A percentile compares a stretch with the other conserved stretches of the same genome.
Evolutionary conservation across 306 rosid genomes (phyloP).

Genomic region (Sindora glabra): DNA sequence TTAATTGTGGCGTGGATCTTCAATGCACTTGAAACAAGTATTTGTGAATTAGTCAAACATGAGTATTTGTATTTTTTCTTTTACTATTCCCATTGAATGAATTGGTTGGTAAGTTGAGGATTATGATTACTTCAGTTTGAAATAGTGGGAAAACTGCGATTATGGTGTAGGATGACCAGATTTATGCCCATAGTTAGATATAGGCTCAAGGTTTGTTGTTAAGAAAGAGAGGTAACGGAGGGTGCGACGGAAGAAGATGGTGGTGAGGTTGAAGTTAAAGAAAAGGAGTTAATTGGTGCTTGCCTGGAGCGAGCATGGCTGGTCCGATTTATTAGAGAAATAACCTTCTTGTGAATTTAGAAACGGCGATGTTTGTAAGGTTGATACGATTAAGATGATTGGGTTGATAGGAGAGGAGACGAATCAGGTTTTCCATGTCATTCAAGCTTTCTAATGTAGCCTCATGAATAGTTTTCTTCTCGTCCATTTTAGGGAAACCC

Average conservation of each 20-base stretch:
- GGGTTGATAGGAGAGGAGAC: conserved; percentile 48
- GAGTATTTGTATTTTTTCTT: too few species aligned
- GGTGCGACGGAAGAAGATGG: conserved; percentile 12
- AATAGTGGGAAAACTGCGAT: too few species aligned
- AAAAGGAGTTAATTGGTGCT: conserved; percentile 37
- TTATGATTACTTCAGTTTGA: too few species aligned
- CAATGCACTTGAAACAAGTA: too few species aligned
- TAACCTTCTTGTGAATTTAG: conserved; percentile 61
- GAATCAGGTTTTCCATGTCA: conserved; percentile 67
- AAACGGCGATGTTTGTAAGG: conserved; percentile 56
- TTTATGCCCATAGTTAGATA: conserved; percentile 5
- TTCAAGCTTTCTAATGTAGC: conserved; percentile 70
- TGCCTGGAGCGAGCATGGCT: conserved; percentile 94
- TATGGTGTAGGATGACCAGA: conserved; percentile 1
- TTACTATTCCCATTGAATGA: too few species aligned
- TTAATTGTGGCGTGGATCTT: too few species aligned
- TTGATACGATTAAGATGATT: conserved; percentile 41
- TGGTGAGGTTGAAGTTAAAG: conserved; percentile 10
- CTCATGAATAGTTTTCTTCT: conserved; percentile 67
- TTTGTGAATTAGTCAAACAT: too few species aligned
- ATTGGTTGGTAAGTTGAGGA: too few species aligned
- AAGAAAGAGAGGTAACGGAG: conserved; percentile 11
- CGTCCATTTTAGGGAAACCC: conserved; percentile 56
- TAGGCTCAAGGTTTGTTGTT: conserved; percentile 2
- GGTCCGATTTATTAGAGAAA: conserved; percentile 62